These are phyloP conservation scores for Aspergillus sp. DNA, from an alignment of 2,329 filamentous ascomycete genomes.

Conservation along the genomic window DNA sequence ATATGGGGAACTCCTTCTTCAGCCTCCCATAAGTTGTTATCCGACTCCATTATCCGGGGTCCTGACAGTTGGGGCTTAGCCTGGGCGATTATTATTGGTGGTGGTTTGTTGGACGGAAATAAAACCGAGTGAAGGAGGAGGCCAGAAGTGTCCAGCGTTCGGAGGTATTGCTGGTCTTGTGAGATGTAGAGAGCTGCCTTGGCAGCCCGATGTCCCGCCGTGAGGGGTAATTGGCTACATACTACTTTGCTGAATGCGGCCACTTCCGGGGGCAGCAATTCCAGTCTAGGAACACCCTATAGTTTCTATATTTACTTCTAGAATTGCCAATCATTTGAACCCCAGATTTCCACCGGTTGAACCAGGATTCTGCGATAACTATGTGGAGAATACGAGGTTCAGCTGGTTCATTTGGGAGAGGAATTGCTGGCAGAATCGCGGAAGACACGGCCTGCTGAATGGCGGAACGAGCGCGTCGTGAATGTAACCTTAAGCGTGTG, in stretches of 20 bases:
- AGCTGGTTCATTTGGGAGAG: background rate
- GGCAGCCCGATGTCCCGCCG: background rate
- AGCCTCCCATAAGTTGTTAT: conserved; percentile 28
- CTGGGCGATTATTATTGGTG: background rate
- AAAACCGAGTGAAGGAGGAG: background rate
- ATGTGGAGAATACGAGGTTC: background rate
- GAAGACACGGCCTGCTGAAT: background rate
- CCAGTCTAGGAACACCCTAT: background rate
- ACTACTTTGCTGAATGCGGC: background rate
- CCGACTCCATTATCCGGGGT: conserved; percentile 7
- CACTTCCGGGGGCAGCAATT: background rate
- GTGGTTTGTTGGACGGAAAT: background rate
- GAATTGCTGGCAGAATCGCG: background rate
- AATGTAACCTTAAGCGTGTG: conserved; percentile 8
- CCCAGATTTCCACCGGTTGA: background rate
- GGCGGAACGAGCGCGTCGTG: background rate
- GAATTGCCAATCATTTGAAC: background rate
- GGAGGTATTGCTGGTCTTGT: background rate
- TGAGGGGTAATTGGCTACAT: background rate
- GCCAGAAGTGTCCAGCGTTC: background rate
- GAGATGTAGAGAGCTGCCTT: background rate
- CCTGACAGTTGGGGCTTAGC: background rate
- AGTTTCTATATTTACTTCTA: background rate
- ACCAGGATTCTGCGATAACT: background rate
- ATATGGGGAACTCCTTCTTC: conserved; percentile 48